Conservation (phyloP, 2,329 filamentous ascomycete genomes). For the Aureobasidium lini region DNA sequence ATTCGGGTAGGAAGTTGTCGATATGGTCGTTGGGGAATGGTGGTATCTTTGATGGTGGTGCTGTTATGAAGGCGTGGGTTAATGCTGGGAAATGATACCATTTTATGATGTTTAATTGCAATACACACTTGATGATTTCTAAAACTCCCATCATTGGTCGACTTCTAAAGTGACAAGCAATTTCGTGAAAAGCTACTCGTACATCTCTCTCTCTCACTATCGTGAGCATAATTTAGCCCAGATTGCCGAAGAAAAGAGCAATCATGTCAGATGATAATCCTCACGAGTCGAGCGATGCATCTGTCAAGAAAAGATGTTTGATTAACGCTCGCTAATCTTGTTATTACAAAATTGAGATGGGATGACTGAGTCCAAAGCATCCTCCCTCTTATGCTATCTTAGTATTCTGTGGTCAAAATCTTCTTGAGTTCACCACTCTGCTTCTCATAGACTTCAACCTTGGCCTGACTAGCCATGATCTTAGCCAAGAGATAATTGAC, state of each 20-base stretch:
- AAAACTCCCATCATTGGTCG: no score
- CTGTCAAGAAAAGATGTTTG: no score
- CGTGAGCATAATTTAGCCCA: no score
- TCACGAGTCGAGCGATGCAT: no score
- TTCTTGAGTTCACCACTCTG: constrained; percentile 68
- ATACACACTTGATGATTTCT: no score
- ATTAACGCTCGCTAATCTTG: no score
- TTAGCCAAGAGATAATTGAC: constrained; percentile 68
- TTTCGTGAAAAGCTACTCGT: no score
- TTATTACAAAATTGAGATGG: neutral
- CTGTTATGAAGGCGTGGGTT: neutral
- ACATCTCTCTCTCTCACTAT: no score
- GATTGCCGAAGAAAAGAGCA: no score
- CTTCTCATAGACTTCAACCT: constrained; percentile 64
- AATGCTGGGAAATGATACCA: neutral
- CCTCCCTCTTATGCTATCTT: constrained; percentile 14
- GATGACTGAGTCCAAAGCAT: neutral
- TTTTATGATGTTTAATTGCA: no score
- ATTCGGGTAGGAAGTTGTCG: neutral
- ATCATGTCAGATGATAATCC: no score
- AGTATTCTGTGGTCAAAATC: constrained; percentile 51
- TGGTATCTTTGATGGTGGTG: neutral
- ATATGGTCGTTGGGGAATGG: neutral
- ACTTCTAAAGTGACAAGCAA: no score
- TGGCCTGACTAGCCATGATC: constrained; percentile 63